Evolutionary conservation across 345 rosid genomes (phyloP).

Genomic region (Streptanthus diversifolius): DNA sequence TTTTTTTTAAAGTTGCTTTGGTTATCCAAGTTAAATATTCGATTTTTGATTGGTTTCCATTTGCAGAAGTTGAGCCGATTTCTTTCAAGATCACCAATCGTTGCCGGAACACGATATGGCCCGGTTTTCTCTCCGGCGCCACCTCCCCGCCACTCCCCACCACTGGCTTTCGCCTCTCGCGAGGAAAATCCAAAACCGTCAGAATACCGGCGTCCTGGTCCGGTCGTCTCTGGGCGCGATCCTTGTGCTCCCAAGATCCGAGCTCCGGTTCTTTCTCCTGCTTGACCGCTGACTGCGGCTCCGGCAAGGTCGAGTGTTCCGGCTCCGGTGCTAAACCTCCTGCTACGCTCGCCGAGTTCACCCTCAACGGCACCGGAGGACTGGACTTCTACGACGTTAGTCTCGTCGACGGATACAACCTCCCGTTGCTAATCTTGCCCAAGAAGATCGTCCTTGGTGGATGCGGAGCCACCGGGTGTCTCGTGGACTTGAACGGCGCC

Average conservation of each 20-base stretch:
- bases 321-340: slow-evolving; percentile 80
- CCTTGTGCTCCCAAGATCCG: slow-evolving; percentile 46
- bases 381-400: slow-evolving; percentile 84
- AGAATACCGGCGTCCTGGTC: slow-evolving; percentile 65
- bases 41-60: background rate
- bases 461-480: slow-evolving; percentile 84
- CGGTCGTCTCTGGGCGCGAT: slow-evolving; percentile 86
- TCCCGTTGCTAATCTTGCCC: slow-evolving; percentile 62
- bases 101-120: slow-evolving; percentile 81
- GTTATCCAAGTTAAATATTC: background rate
- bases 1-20: background rate
- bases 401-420: slow-evolving; percentile 68
- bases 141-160: slow-evolving; percentile 58
- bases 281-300: slow-evolving; percentile 77
- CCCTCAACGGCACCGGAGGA: slow-evolving; percentile 67
- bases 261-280: slow-evolving; percentile 51
- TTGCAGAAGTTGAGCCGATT: slow-evolving; percentile 42
- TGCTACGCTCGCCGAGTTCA: slow-evolving; percentile 87
- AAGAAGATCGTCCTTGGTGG: slow-evolving; percentile 41
- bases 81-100: slow-evolving; percentile 68
- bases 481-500: slow-evolving; percentile 72
- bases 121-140: slow-evolving; percentile 84
- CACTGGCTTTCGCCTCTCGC: slow-evolving; percentile 63
- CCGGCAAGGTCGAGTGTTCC: slow-evolving; percentile 58
- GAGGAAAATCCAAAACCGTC: slow-evolving; percentile 59